Conservation (phyloP, 352 stramenopile genomes). For the Phytophthora fragariae region DNA sequence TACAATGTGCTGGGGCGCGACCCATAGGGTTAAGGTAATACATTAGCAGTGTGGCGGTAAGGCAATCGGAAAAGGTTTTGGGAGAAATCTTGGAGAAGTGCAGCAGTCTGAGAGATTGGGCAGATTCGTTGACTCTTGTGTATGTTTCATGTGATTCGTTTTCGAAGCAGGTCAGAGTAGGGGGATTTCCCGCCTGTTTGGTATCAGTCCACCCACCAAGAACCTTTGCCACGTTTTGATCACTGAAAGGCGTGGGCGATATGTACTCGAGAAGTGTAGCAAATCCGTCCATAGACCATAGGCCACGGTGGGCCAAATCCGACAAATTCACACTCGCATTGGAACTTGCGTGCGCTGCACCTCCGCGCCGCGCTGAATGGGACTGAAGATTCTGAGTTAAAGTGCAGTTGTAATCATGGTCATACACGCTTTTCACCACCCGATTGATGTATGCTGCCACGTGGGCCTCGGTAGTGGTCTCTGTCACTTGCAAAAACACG, state of each 20-base stretch:
- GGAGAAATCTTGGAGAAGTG: conserved; percentile 6
- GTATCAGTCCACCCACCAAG: conserved; percentile 21
- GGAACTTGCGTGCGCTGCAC: neutral
- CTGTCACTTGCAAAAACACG: conserved; percentile 8
- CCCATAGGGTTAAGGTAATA: conserved; percentile 4
- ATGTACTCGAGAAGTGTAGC: conserved; percentile 29
- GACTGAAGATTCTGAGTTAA: neutral
- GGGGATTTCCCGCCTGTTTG: conserved; percentile 6
- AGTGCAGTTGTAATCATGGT: neutral
- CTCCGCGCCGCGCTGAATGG: neutral
- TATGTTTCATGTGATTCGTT: conserved; percentile 1
- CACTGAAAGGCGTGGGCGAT: conserved; percentile 17
- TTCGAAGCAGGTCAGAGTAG: conserved; percentile 17
- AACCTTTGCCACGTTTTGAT: conserved; percentile 28
- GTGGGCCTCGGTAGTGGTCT: neutral
- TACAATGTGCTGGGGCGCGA: conserved; percentile 3
- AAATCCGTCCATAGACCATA: conserved; percentile 34
- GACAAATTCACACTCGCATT: conserved; percentile 19
- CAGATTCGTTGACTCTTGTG: conserved; percentile 5
- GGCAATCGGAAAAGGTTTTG: conserved; percentile 16
- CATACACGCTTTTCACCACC: neutral
- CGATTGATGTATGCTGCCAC: neutral
- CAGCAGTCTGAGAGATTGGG: neutral
- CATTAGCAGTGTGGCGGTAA: conserved; percentile 19
- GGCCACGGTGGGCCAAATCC: conserved; percentile 24